phyloP scores from a whole-genome alignment of 768 basidiomycete genomes.

The Lactarius quietus region DNA sequence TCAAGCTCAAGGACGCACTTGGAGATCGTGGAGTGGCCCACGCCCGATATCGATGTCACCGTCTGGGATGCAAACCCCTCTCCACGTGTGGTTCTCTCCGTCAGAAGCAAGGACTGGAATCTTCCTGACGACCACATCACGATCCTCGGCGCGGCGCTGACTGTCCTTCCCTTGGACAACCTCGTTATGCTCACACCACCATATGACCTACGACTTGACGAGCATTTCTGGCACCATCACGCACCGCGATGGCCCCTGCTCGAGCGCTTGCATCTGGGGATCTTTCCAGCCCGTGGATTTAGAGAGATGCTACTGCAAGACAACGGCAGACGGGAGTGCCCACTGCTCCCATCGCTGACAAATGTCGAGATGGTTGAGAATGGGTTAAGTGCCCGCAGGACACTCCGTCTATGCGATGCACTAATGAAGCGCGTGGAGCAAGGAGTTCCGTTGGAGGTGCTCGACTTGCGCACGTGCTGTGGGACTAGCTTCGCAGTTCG shows the following conservation, averaged over 20 bases:
- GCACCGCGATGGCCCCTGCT: neutral
- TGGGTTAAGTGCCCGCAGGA: neutral
- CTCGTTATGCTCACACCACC: neutral
- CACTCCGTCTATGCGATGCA: neutral
- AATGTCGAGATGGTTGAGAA: neutral
- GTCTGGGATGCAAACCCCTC: too few species aligned
- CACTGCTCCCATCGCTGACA: neutral
- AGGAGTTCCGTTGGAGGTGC: neutral
- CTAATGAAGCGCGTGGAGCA: conserved; percentile 3
- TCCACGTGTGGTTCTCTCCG: neutral
- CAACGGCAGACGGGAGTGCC: neutral
- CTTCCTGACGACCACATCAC: too few species aligned
- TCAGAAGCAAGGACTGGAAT: neutral
- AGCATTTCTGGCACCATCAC: neutral
- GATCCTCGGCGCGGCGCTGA: neutral
- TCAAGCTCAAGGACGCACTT: too few species aligned
- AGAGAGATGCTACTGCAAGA: neutral
- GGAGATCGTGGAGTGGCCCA: too few species aligned
- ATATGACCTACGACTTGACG: neutral
- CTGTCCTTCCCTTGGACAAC: neutral
- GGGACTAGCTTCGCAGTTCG: neutral
- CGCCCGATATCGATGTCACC: too few species aligned
- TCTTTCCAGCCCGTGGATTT: neutral
- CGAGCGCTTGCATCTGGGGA: neutral
- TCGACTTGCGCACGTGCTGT: neutral